These are phyloP conservation scores for Gracilariopsis chorda DNA, from an alignment of 23 red algal species.

Conservation along the genomic window DNA sequence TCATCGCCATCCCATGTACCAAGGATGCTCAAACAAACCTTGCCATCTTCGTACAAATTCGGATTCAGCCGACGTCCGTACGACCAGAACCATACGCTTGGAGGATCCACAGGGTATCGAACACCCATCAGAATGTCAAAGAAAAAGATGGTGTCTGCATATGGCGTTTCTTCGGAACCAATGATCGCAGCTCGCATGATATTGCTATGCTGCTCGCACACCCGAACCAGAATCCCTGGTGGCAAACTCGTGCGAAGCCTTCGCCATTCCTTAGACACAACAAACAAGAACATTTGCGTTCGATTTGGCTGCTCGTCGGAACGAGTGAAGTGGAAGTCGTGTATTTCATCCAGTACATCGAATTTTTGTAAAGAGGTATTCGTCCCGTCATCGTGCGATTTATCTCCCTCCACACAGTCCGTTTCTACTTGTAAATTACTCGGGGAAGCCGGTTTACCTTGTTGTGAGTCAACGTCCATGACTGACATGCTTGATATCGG, in stretches of 20 bases:
- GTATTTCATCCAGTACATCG: conserved; percentile 18
- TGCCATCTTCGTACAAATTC: conserved; percentile 82
- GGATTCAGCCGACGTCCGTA: conserved; percentile 75
- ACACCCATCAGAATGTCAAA: conserved; percentile 71
- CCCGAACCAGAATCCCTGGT: conserved; percentile 54
- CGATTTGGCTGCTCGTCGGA: background rate
- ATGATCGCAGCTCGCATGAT: conserved; percentile 57
- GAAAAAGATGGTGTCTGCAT: conserved; percentile 73
- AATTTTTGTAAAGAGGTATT: conserved; percentile 17
- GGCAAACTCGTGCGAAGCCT: conserved; percentile 46
- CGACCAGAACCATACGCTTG: conserved; percentile 59
- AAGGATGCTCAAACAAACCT: conserved; percentile 78
- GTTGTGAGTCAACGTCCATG: too few species aligned
- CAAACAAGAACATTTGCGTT: conserved; percentile 5
- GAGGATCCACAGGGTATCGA: conserved; percentile 65
- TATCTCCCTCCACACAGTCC: background rate
- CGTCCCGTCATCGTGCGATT: background rate
- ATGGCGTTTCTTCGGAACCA: conserved; percentile 73
- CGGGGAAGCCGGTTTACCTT: too few species aligned
- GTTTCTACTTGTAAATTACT: too few species aligned
- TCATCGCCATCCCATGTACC: conserved; percentile 85
- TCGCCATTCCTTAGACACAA: conserved; percentile 66
- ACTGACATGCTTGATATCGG: too few species aligned
- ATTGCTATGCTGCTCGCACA: conserved; percentile 46
- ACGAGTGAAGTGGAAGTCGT: conserved; percentile 6